A percentile compares a stretch with the other conserved stretches of the same genome.
Evolutionary conservation across 371 early-diverging fungal species (phyloP).

Genomic region (Actinomortierella wolfii): DNA sequence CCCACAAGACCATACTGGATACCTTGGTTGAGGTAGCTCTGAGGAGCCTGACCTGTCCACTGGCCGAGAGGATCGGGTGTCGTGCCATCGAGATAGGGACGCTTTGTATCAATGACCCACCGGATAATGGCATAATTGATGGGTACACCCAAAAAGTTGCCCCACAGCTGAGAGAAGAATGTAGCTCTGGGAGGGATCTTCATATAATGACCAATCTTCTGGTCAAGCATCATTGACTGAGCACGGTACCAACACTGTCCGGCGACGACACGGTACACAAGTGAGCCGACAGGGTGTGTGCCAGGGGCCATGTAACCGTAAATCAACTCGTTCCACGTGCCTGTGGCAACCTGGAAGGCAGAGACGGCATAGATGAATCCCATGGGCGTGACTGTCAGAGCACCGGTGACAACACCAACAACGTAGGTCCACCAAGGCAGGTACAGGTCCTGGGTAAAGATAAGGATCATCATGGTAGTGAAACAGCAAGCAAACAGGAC

Average conservation of each 20-base stretch:
- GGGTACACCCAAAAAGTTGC: constrained; percentile 47
- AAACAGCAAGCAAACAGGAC: constrained; percentile 37
- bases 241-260: constrained; percentile 50
- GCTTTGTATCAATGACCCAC: constrained; percentile 49
- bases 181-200: constrained; percentile 53
- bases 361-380: constrained; percentile 49
- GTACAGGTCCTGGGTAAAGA: constrained; percentile 40
- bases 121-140: constrained; percentile 48
- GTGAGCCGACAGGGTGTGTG: constrained; percentile 42
- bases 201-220: constrained; percentile 63
- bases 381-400: constrained; percentile 43
- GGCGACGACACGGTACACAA: constrained; percentile 46
- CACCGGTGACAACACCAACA: constrained; percentile 40
- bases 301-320: constrained; percentile 49
- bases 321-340: constrained; percentile 45
- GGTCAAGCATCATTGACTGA: constrained; percentile 46
- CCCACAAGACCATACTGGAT: constrained; percentile 47
- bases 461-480: constrained; percentile 40
- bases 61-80: constrained; percentile 40
- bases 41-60: constrained; percentile 47
- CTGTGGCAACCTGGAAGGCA: constrained; percentile 46
- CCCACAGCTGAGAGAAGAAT: constrained; percentile 44
- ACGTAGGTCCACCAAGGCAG: constrained; percentile 48
- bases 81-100: constrained; percentile 40
- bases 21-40: constrained; percentile 43